Conservation (phyloP, 2,329 filamentous ascomycete species). For the Paracamarosporium sp. region DNA sequence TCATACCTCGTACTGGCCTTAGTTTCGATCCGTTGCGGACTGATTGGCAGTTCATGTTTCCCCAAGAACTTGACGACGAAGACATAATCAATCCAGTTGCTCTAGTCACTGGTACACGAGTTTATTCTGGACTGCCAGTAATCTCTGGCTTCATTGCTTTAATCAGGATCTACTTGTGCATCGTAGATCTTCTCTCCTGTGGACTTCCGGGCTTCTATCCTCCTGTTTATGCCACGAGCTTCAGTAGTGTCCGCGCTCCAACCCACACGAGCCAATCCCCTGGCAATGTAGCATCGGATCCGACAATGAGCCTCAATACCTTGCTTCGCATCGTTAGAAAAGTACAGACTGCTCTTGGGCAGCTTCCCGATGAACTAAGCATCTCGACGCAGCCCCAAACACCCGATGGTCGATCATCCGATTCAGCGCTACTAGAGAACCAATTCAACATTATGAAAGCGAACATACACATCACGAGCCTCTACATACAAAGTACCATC, state of each 20-base stretch:
- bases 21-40: slow-evolving; percentile 21
- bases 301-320: slow-evolving; percentile 15
- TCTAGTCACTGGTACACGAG: no score
- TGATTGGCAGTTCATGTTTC: no score
- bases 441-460: slow-evolving; percentile 24
- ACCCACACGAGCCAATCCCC: slow-evolving; percentile 9
- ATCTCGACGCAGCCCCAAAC: slow-evolving; percentile 14
- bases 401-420: background rate
- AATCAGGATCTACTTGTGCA: slow-evolving; percentile 22
- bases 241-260: slow-evolving; percentile 8
- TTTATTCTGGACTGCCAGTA: no score
- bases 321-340: slow-evolving; percentile 20
- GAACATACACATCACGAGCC: slow-evolving; percentile 23
- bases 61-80: no score
- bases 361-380: slow-evolving; percentile 16
- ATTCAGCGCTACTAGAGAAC: slow-evolving; percentile 1
- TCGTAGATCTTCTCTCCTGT: slow-evolving; percentile 20
- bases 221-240: slow-evolving; percentile 21
- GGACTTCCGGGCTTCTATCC: slow-evolving; percentile 21
- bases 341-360: slow-evolving; percentile 16
- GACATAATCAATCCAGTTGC: no score
- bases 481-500: slow-evolving; percentile 23
- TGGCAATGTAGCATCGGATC: slow-evolving; percentile 3
- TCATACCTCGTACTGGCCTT: slow-evolving; percentile 22
- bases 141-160: no score